Base-by-base conservation (phyloP, 2,329 filamentous ascomycete genomes). In the Microdochium paspali region DNA sequence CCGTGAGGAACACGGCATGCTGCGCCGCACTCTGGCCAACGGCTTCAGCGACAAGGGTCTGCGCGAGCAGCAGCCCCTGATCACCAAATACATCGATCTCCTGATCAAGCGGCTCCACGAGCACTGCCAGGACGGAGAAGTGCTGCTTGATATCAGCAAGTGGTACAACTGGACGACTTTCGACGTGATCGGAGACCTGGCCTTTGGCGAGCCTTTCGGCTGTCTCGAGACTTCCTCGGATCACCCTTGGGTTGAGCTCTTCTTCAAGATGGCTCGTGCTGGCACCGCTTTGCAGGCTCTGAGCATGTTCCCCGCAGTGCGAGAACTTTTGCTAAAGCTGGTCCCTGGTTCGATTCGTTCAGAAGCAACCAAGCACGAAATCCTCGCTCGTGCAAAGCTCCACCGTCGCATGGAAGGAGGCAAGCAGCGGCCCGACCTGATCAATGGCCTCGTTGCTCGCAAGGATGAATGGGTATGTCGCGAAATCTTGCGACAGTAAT, bases 11-110 rank as follows among this genome's bases (percentile, higher is more conserved):
- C 67, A 70, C 48, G 51, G 50, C 12, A 46, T 56, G 24, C 47
- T 68, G 43, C 58, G 66, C 10, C 53, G 65, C 5, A 60, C 62
- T 30, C 58, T 71, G 43, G 60, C 65, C 3, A 65, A 68, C 49
- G 68, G 65, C 12, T 71, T 71, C 55, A 61, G 59, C 47, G 61
- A 68, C 25, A 54, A 62, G 48, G 54, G 61, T 46, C 62, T 71
- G 64, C 60, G 65, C 9, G 67, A 61, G 26, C 68, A 71, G 52
- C 66, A 69, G 49, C 63, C 62, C 24, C 59, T 69, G 45, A 67
- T 72, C 47, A 55, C 54, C 20, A 53, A 52, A 9, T 68, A 70
- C 49, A 59, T 69, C 3, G 58, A 68, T 47, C 53, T 66, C 40
- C 51, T 70, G 30, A 56, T 67, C 18, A 46, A 53, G 48, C 50